Base-by-base conservation (phyloP, 441 rosid species). In the Kokia cookei region DNA sequence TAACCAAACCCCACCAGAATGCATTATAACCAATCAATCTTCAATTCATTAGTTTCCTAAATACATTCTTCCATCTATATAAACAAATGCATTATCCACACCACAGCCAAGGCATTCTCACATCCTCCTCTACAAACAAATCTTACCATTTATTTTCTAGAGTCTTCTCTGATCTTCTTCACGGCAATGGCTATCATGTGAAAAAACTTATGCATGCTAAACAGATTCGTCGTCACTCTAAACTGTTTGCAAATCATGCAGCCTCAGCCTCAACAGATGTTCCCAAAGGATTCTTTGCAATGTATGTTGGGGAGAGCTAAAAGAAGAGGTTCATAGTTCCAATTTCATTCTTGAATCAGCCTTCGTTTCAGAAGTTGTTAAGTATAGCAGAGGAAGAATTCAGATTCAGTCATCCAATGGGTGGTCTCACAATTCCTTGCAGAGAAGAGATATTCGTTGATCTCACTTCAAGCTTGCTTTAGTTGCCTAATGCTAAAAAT, bases 341-440 rank as follows among this genome's bases (percentile, higher is more conserved):
- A 3, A 45, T 64, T 17, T 64, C 68, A 64, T 40, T 17, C 68
- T 40, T 87, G 82, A 83, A 79, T 42, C 74, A 83, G 43, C 83
- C 84, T 57, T 65, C 67, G 4, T 83, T 87, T 76, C 84, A 62
- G 29, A 77, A 81, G n/a, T 19, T 81, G 78, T 73, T 83, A 27
- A 59, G 66, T 22, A 69, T 66, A 37, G 81, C 81, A 0, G 88
- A 82, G 74, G 91, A 91, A 69, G 87, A 86, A 42, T 83, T 84
- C 5, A 84, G 89, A 0, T 87, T 78, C 66, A 70, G 76, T 81
- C 90, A 89, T 81, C 90, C 90, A 6, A 84, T 75, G 89, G 93
- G 90, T 0, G 89, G 84, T 24, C 80, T 89, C 8, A 86, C 89
- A 8, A 83, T 88, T 73, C 96, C 91, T 7, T 88, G 89, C 72